Base-by-base conservation (phyloP, 805 yeast species). In the Zygosaccharomyces pseudorouxii region DNA sequence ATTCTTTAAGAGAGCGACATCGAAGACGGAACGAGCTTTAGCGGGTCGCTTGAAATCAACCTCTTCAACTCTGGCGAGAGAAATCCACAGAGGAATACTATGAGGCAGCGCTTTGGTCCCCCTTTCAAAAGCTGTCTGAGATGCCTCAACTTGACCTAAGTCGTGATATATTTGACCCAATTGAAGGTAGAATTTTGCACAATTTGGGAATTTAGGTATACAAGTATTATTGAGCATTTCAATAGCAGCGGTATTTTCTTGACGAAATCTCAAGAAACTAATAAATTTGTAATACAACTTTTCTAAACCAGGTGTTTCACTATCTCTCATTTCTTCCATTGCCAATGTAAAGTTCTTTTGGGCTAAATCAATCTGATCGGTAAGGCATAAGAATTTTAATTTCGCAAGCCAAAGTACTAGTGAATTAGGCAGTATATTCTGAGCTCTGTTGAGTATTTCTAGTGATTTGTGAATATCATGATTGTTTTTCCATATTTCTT, bases 11-110 rank as follows among this genome's bases (percentile, higher is more conserved):
- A 86, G 62, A 0, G 86, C 93, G 22, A 79, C 69, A 55, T 89
- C 97, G 19, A 89, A 65, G 1, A 77, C 71, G 0, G 96, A 81
- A 51, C 96, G 76, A 0, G 95, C 89, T 49, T 79, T 72, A 2
- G 82, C 75, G 1, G 71, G 50, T 2, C 73, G 70, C 0, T 71
- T 71, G 9, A 75, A 56, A 1, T 61, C 52, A 1, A 53, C 42
- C 51, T 74, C 79, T 52, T 81, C 85, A 2, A 78, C 46, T 2
- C 60, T 54, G 0, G 89, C 71, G 6, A 80, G 59, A 5, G 68
- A 51, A 2, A 78, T 62, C 90, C 95, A 87, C 7, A 89, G 51
- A 2, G 60, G 49, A 0, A 71, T 60, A 3, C 69, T 67, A 0
- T 64, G 40, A 0, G 84, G 79, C 42, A 82, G 69, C 1, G 54